Percentiles rank a stretch among this genome's conserved stretches.
phyloP scores from a whole-genome alignment of 345 rosid genomes.

The Cochlearia excelsa region DNA sequence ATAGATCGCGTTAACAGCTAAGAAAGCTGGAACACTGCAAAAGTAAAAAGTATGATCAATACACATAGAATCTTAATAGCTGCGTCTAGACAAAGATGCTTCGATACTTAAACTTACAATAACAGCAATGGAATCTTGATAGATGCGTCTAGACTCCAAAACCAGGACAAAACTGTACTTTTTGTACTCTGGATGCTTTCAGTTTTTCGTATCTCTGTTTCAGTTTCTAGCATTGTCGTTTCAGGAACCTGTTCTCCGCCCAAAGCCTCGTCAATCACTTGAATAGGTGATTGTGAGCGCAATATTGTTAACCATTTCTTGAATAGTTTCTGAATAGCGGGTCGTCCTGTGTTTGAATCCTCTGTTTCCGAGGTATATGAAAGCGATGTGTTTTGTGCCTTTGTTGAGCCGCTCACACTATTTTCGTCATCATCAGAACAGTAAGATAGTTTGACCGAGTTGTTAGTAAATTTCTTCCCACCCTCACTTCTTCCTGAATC shows the following conservation, averaged over 20 bases:
- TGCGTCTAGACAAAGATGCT: not conserved
- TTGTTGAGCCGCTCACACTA: constrained; percentile 49
- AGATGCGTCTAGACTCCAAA: constrained; percentile 67
- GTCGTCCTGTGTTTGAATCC: constrained; percentile 53
- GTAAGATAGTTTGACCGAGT: constrained; percentile 65
- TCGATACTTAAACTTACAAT: constrained; percentile 56
- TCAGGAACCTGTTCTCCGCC: constrained; percentile 47
- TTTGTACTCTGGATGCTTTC: constrained; percentile 28
- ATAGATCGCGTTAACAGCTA: constrained; percentile 56
- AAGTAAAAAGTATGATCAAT: constrained; percentile 26
- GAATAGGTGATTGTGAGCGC: constrained; percentile 51
- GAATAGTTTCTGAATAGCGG: constrained; percentile 71
- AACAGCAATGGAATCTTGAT: constrained; percentile 65
- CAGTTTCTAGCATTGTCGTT: constrained; percentile 34
- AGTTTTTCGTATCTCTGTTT: constrained; percentile 41
- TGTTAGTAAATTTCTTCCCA: constrained; percentile 53
- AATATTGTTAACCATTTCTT: constrained; percentile 74
- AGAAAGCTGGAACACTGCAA: constrained; percentile 66
- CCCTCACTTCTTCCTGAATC: constrained; percentile 51
- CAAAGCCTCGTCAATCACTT: constrained; percentile 50
- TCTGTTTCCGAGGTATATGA: constrained; percentile 61
- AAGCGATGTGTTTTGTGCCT: constrained; percentile 56
- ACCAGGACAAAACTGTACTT: constrained; percentile 44
- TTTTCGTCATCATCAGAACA: constrained; percentile 61
- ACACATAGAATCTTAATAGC: not conserved